phyloP scores from a whole-genome alignment of 2,329 filamentous ascomycete species.

The Metarhizium album region DNA sequence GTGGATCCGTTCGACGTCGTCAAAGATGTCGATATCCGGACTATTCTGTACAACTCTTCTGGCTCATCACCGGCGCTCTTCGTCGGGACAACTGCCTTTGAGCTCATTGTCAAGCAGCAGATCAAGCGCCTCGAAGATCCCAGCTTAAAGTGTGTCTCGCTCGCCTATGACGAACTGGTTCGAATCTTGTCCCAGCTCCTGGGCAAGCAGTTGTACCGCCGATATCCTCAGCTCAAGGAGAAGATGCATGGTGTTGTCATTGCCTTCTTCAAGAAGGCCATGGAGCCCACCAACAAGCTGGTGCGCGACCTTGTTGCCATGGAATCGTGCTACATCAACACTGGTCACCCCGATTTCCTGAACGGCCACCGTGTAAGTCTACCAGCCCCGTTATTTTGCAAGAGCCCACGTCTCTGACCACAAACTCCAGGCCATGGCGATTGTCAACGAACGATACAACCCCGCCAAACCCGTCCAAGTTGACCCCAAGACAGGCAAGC shows the following conservation, averaged over 20 bases:
- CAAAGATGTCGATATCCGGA: constrained; percentile 96
- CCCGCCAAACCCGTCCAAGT: constrained; percentile 81
- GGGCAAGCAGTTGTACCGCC: constrained; percentile 77
- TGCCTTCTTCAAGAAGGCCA: constrained; percentile 91
- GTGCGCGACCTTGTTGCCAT: constrained; percentile 87
- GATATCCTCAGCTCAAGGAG: constrained; percentile 92
- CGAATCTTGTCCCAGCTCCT: constrained; percentile 88
- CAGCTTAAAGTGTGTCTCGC: constrained; percentile 90
- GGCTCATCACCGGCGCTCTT: constrained; percentile 94
- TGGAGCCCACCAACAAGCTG: constrained; percentile 97
- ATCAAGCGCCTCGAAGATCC: constrained; percentile 95
- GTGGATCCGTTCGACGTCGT: constrained; percentile 96
- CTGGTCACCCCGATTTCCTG: constrained; percentile 92
- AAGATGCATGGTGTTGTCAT: constrained; percentile 93
- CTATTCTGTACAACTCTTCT: constrained; percentile 97
- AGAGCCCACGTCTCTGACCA: neutral
- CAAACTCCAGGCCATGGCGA: constrained; percentile 68
- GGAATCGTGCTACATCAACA: constrained; percentile 98
- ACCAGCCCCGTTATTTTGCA: neutral
- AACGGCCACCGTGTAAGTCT: constrained; percentile 73
- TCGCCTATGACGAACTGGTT: constrained; percentile 95
- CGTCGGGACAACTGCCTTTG: constrained; percentile 95
- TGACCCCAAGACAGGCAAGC: constrained; percentile 97
- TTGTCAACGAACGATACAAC: constrained; percentile 87
- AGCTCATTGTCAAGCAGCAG: constrained; percentile 96